phyloP scores from a whole-genome alignment of 257 asterid species.

The Knoxia roxburghii region DNA sequence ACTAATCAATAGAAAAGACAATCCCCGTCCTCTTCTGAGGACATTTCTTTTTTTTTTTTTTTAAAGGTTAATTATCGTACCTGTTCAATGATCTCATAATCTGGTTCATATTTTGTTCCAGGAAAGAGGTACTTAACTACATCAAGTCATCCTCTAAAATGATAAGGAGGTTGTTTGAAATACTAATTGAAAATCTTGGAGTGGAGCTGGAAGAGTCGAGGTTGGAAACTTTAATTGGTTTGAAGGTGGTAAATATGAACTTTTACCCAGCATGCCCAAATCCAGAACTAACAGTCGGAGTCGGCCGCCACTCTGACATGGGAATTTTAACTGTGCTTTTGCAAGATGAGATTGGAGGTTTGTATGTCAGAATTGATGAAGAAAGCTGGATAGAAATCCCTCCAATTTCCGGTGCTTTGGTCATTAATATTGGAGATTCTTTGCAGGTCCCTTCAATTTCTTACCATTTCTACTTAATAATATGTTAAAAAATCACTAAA shows the following conservation, averaged over 20 bases:
- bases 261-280: background rate
- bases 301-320: background rate
- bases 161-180: background rate
- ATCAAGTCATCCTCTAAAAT: background rate
- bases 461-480: no score
- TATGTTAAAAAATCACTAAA: no score
- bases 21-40: no score
- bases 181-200: background rate
- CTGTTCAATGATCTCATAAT: no score
- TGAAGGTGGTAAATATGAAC: background rate
- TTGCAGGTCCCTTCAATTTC: background rate
- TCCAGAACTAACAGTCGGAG: background rate
- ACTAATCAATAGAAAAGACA: no score
- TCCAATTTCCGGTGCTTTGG: background rate
- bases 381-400: background rate
- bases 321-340: background rate
- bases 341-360: background rate
- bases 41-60: no score
- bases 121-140: background rate
- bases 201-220: background rate
- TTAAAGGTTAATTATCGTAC: no score
- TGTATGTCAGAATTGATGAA: background rate
- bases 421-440: conserved; percentile 1
- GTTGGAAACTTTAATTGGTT: background rate
- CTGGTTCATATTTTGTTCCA: background rate